A percentile compares a stretch with the other conserved stretches of the same genome.
Evolutionary conservation across 306 rosid genomes (phyloP).

Genomic region (Amphicarpaea edgeworthii): DNA sequence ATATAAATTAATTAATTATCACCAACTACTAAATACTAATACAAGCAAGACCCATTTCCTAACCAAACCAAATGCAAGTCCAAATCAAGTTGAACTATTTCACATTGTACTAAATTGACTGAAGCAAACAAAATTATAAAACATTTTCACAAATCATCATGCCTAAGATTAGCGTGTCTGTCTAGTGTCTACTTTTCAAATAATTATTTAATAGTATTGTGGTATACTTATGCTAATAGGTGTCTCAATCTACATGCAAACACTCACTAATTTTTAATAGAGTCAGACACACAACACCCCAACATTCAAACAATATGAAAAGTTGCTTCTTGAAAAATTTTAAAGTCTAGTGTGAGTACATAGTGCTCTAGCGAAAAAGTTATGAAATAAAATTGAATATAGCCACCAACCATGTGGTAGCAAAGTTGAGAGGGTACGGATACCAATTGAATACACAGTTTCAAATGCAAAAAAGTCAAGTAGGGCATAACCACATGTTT

Average conservation of each 20-base stretch:
- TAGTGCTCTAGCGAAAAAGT: neutral
- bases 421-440: neutral
- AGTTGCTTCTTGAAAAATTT: too few species aligned
- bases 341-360: too few species aligned
- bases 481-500: neutral
- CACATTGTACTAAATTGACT: slow-evolving; percentile 35
- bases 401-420: slow-evolving; percentile 7
- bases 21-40: neutral
- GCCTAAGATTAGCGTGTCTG: neutral
- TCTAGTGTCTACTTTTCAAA: slow-evolving; percentile 50
- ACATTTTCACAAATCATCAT: slow-evolving; percentile 10
- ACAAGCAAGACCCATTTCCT: neutral
- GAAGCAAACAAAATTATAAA: neutral
- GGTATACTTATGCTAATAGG: neutral
- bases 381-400: neutral
- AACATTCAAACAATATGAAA: too few species aligned
- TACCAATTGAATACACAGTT: neutral
- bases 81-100: slow-evolving; percentile 42
- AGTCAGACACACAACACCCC: too few species aligned
- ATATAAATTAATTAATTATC: neutral
- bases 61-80: slow-evolving; percentile 24
- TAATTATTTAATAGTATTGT: slow-evolving; percentile 22
- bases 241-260: slow-evolving; percentile 39
- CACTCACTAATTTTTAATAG: slow-evolving; percentile 34
- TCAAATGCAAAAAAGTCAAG: slow-evolving; percentile 4